Evolutionary conservation across 192 early-diverging fungal genomes (phyloP).

Genomic region (Powellomyces hirtus): DNA sequence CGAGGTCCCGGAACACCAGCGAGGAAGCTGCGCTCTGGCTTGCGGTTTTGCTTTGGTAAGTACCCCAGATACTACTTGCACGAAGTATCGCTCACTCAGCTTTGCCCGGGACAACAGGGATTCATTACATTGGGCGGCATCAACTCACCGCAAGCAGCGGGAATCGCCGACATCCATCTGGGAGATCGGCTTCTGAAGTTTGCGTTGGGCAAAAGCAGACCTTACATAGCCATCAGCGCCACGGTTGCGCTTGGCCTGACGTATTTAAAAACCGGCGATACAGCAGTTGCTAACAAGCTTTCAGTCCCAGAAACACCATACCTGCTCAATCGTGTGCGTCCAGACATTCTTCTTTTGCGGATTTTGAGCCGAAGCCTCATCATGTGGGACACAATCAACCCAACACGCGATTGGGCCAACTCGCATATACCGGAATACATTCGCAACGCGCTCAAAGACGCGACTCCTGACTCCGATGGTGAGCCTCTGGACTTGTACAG

Average conservation of each 20-base stretch:
- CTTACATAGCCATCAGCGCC: conserved; percentile 62
- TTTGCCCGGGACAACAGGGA: conserved; percentile 39
- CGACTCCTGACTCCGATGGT: background rate
- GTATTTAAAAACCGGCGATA: conserved; percentile 78
- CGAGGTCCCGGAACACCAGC: conserved; percentile 10
- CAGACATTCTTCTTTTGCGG: conserved; percentile 70
- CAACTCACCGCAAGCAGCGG: background rate
- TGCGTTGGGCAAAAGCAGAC: conserved; percentile 18
- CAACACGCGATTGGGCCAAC: conserved; percentile 65
- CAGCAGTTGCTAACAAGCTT: conserved; percentile 62
- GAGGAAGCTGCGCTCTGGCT: conserved; percentile 33
- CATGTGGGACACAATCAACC: conserved; percentile 67
- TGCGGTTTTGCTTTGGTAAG: conserved; percentile 82
- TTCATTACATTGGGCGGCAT: conserved; percentile 23
- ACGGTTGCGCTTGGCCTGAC: conserved; percentile 81
- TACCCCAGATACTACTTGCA: too few relatives aligned
- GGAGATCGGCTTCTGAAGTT: conserved; percentile 1
- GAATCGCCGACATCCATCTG: conserved; percentile 5
- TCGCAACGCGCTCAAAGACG: background rate
- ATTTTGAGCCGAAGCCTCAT: conserved; percentile 71
- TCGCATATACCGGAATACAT: conserved; percentile 64
- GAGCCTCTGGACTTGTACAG: conserved; percentile 39
- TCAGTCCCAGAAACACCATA: conserved; percentile 53
- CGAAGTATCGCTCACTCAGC: conserved; percentile 67
- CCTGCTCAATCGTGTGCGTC: conserved; percentile 67